A percentile compares a stretch with the other conserved stretches of the same genome.
phyloP scores from a whole-genome alignment of 164 flowering plant genomes.

The Stephania yunnanensis region DNA sequence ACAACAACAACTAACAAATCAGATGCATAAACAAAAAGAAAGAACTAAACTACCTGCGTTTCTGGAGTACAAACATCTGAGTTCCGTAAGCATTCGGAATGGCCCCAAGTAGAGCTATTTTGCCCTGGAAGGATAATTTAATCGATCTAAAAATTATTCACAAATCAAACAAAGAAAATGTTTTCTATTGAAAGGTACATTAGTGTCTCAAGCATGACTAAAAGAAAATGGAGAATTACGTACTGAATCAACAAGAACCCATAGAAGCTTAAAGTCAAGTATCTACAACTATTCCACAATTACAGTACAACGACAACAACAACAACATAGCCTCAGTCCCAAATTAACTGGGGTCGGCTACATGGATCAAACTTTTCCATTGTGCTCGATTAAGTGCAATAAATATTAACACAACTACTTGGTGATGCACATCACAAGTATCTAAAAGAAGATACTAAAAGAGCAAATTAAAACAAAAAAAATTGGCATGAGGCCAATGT shows the following conservation, averaged over 20 bases:
- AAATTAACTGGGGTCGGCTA: too few relatives aligned
- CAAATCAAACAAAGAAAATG: background rate
- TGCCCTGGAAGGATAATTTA: constrained; percentile 32
- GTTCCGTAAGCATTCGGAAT: constrained; percentile 52
- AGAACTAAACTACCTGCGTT: constrained; percentile 31
- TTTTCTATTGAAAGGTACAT: background rate
- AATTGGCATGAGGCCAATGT: background rate
- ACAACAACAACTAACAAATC: background rate
- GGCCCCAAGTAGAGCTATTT: constrained; percentile 40
- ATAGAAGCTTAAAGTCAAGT: background rate
- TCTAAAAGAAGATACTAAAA: background rate
- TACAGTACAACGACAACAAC: too few relatives aligned
- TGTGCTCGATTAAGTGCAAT: too few relatives aligned
- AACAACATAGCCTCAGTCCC: too few relatives aligned
- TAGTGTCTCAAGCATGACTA: background rate
- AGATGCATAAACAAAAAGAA: constrained; percentile 6
- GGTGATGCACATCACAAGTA: background rate
- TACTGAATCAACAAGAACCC: background rate
- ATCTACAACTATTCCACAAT: background rate
- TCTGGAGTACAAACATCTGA: constrained; percentile 74
- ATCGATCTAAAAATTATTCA: background rate
- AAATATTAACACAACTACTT: background rate
- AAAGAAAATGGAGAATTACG: background rate
- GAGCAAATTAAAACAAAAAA: background rate
- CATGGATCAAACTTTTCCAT: too few relatives aligned